Evolutionary conservation across 495 filamentous ascomycete species (phyloP).

Genomic region (Penicillium antarcticum): DNA sequence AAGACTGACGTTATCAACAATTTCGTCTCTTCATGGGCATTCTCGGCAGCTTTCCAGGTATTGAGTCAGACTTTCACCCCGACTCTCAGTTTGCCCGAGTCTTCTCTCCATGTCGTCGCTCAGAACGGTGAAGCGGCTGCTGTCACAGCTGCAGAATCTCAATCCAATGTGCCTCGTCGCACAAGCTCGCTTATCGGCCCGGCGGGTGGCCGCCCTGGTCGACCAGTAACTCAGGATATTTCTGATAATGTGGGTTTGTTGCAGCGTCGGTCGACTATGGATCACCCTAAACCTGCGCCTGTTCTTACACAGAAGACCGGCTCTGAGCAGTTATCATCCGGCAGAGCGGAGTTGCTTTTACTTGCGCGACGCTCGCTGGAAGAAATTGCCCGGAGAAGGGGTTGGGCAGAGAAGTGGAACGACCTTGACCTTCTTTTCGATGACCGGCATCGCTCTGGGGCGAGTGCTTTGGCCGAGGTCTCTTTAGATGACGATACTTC

Average conservation of each 20-base stretch:
- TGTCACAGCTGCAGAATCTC: conserved; percentile 33
- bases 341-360: conserved; percentile 75
- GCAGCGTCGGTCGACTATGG: conserved; percentile 25
- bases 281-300: conserved; percentile 27
- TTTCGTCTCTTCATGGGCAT: conserved; percentile 80
- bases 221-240: conserved; percentile 34
- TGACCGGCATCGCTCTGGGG: conserved; percentile 50
- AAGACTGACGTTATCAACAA: conserved; percentile 67
- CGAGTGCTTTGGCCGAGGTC: conserved; percentile 44
- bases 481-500: conserved; percentile 34
- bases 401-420: conserved; percentile 77
- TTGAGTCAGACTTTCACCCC: conserved; percentile 72
- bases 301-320: conserved; percentile 52
- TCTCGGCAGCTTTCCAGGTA: conserved; percentile 73
- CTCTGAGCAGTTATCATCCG: conserved; percentile 77
- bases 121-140: conserved; percentile 25
- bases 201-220: conserved; percentile 18
- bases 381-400: conserved; percentile 64
- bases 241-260: conserved; percentile 17
- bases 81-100: conserved; percentile 61
- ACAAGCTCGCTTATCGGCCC: conserved; percentile 40
- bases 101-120: conserved; percentile 39
- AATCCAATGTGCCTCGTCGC: conserved; percentile 41
- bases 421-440: conserved; percentile 53
- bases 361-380: conserved; percentile 77